Evolutionary conservation across 192 early-diverging fungal species (phyloP).

Genomic region (Chytriomyces sp.): DNA sequence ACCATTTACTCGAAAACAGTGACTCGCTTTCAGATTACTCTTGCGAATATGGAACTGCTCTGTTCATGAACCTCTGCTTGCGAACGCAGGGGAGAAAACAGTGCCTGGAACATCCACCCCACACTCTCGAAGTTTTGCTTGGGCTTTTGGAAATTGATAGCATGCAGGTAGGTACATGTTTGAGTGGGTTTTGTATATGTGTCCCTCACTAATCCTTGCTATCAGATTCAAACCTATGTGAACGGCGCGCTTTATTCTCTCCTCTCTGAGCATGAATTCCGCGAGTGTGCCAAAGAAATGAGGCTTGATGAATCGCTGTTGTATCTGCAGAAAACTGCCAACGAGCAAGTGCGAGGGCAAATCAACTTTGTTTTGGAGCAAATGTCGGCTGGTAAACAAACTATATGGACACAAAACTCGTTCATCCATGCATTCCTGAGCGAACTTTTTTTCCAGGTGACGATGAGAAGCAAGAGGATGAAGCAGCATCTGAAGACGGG

Average conservation of each 20-base stretch:
- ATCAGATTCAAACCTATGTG: constrained; percentile 57
- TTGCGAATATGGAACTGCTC: constrained; percentile 54
- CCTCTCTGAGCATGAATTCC: constrained; percentile 45
- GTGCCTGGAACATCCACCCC: constrained; percentile 36
- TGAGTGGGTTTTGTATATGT: not conserved
- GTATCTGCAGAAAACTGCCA: constrained; percentile 36
- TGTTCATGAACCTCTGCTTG: constrained; percentile 62
- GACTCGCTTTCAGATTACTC: constrained; percentile 49
- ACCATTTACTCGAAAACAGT: constrained; percentile 41
- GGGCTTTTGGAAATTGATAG: constrained; percentile 51
- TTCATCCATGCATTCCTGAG: not conserved
- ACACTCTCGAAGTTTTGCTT: constrained; percentile 35
- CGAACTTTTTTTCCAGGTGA: not conserved
- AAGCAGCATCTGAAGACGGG: constrained; percentile 49
- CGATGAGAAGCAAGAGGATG: constrained; percentile 32
- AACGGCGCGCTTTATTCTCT: constrained; percentile 58
- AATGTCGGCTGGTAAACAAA: constrained; percentile 28
- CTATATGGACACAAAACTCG: constrained; percentile 1
- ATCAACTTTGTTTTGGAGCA: constrained; percentile 56
- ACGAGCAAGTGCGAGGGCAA: constrained; percentile 50
- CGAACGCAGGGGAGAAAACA: constrained; percentile 48
- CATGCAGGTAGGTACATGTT: constrained; percentile 37
- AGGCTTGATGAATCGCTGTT: constrained; percentile 49
- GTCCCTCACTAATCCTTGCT: not conserved
- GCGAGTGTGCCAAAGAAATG: constrained; percentile 43